phyloP scores from a whole-genome alignment of 345 rosid species.

The Noccaea caerulescens region DNA sequence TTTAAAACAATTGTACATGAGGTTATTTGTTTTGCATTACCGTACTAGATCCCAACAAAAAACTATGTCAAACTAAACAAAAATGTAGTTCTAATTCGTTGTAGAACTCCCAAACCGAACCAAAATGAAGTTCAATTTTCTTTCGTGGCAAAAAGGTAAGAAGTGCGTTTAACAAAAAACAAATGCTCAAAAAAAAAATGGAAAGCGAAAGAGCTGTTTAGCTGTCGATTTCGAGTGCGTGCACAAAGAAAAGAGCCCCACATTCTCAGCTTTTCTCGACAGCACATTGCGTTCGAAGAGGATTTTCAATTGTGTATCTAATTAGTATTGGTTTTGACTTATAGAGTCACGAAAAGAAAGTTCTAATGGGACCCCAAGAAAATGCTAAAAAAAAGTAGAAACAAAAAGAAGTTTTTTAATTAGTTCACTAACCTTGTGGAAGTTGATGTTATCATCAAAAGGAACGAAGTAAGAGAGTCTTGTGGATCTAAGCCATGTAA shows the following conservation, averaged over 20 bases:
- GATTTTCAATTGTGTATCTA: conserved; percentile 16
- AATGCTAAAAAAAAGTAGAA: conserved; percentile 9
- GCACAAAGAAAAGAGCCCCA: conserved; percentile 36
- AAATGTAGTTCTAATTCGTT: neutral
- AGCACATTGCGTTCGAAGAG: conserved; percentile 43
- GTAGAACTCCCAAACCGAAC: neutral
- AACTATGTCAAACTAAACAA: no score
- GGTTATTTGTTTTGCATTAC: no score
- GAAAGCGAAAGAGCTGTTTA: conserved; percentile 23
- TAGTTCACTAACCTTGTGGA: conserved; percentile 76
- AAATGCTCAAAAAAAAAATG: neutral
- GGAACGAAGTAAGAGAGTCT: conserved; percentile 73
- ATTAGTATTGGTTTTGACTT: conserved; percentile 40
- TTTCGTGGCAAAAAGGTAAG: neutral
- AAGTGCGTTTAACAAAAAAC: neutral
- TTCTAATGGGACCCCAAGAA: conserved; percentile 47
- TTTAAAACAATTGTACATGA: no score
- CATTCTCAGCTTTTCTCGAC: conserved; percentile 27
- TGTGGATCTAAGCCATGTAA: conserved; percentile 94
- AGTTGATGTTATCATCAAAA: conserved; percentile 97
- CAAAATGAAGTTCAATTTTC: neutral
- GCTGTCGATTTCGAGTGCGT: conserved; percentile 54
- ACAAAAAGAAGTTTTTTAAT: neutral
- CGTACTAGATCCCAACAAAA: no score
- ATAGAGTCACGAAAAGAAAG: conserved; percentile 36